Conservation (phyloP, 345 rosid species). For the Camelina neglecta region DNA sequence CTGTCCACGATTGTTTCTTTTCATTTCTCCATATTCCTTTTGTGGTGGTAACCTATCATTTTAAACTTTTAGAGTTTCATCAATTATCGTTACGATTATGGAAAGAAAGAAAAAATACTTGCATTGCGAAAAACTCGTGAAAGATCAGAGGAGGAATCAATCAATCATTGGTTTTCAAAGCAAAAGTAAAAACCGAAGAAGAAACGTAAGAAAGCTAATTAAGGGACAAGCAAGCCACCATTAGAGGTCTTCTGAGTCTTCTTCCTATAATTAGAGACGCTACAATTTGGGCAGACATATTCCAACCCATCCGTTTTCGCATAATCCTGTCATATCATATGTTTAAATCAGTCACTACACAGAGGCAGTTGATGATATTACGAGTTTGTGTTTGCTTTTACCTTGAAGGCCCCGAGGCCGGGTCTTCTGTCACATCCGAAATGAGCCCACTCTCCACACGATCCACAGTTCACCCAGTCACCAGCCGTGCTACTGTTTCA, state of each 20-base stretch:
- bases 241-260: constrained; percentile 79
- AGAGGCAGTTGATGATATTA: background rate
- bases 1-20: background rate
- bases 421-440: constrained; percentile 98
- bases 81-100: background rate
- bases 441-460: constrained; percentile 99
- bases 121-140: constrained; percentile 37
- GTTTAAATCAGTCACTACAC: background rate
- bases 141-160: constrained; percentile 4
- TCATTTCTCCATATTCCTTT: background rate
- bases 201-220: constrained; percentile 28
- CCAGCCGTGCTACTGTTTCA: constrained; percentile 96
- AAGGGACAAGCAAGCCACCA: constrained; percentile 54
- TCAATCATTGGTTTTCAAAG: constrained; percentile 17
- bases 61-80: background rate
- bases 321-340: constrained; percentile 69
- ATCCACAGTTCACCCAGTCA: constrained; percentile 99
- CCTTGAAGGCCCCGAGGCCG: constrained; percentile 99
- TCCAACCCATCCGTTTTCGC: constrained; percentile 98
- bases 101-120: background rate
- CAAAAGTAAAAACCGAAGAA: background rate
- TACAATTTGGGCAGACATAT: constrained; percentile 95
- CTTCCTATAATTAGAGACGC: constrained; percentile 83
- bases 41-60: background rate
- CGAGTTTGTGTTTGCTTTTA: constrained; percentile 28